Evolutionary conservation across 2,329 filamentous ascomycete genomes (phyloP).

Genomic region (Dactylellina drechsleri): DNA sequence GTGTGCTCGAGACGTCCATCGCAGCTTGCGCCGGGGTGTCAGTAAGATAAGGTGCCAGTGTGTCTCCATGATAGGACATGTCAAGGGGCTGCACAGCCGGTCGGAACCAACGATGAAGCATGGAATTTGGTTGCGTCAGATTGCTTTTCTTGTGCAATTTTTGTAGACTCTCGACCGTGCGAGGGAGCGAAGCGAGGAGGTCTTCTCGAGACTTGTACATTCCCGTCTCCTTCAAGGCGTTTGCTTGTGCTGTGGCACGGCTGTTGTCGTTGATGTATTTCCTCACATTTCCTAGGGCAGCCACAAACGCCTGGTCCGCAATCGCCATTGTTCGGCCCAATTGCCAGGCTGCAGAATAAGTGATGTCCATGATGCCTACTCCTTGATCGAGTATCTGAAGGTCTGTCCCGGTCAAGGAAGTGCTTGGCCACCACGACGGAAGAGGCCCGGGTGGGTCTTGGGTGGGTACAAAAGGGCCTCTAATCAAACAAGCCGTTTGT

Average conservation of each 20-base stretch:
- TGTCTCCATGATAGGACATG: too few relatives aligned
- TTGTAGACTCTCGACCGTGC: too few relatives aligned
- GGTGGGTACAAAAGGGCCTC: conserved; percentile 62
- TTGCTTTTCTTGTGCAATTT: too few relatives aligned
- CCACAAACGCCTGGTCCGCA: conserved; percentile 60
- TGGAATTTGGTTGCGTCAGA: too few relatives aligned
- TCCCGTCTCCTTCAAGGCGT: neutral
- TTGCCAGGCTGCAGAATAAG: conserved; percentile 64
- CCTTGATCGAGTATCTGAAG: conserved; percentile 63
- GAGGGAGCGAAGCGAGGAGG: neutral
- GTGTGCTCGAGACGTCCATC: conserved; percentile 17
- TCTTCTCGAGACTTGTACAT: conserved; percentile 11
- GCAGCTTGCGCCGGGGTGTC: too few relatives aligned
- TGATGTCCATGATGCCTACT: conserved; percentile 63
- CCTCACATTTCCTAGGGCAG: conserved; percentile 56
- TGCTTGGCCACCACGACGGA: conserved; percentile 5
- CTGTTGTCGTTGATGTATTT: too few relatives aligned
- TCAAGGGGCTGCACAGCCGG: too few relatives aligned
- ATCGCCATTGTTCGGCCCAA: conserved; percentile 63
- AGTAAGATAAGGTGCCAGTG: too few relatives aligned
- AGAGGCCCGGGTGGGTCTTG: conserved; percentile 35
- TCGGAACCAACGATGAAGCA: too few relatives aligned
- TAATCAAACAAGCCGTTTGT: conserved; percentile 60
- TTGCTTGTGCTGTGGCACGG: neutral
- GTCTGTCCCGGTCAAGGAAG: conserved; percentile 61